These are phyloP conservation scores for Macadamia integrifolia DNA, from an alignment of 164 flowering plant genomes.

Conservation along the genomic window DNA sequence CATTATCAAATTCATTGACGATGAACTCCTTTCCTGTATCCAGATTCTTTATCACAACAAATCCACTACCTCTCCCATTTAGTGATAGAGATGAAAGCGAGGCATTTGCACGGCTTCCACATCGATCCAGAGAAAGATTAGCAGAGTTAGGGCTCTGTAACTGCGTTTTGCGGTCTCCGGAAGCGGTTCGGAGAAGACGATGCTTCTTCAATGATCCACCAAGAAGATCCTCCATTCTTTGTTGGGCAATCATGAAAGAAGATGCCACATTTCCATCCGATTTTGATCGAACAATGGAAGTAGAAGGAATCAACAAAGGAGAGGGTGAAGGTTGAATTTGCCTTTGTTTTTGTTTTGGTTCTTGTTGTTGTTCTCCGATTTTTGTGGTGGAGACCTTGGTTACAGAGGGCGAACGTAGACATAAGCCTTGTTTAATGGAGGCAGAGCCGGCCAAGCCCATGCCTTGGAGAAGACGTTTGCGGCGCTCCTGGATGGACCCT, in stretches of 20 bases:
- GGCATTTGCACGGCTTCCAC: neutral
- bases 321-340: constrained; percentile 11
- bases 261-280: constrained; percentile 55
- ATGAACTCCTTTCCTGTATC: constrained; percentile 89
- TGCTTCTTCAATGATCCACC: constrained; percentile 50
- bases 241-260: constrained; percentile 19
- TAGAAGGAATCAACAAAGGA: constrained; percentile 7
- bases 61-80: constrained; percentile 19
- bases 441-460: constrained; percentile 50
- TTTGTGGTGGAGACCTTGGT: neutral
- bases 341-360: neutral
- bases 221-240: constrained; percentile 38
- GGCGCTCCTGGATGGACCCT: constrained; percentile 59
- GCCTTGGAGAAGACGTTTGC: constrained; percentile 63
- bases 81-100: constrained; percentile 1
- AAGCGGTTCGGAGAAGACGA: constrained; percentile 43
- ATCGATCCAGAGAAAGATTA: constrained; percentile 10
- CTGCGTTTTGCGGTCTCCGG: constrained; percentile 23
- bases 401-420: neutral
- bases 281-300: constrained; percentile 44
- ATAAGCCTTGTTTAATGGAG: constrained; percentile 11
- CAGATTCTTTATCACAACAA: constrained; percentile 68
- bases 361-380: constrained; percentile 1
- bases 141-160: constrained; percentile 12
- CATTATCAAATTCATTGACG: constrained; percentile 54